Percentiles rank a stretch among this genome's conserved stretches.
Evolutionary conservation across 352 stramenopile genomes (phyloP).

Genomic region (Saprolegnia diclina): DNA sequence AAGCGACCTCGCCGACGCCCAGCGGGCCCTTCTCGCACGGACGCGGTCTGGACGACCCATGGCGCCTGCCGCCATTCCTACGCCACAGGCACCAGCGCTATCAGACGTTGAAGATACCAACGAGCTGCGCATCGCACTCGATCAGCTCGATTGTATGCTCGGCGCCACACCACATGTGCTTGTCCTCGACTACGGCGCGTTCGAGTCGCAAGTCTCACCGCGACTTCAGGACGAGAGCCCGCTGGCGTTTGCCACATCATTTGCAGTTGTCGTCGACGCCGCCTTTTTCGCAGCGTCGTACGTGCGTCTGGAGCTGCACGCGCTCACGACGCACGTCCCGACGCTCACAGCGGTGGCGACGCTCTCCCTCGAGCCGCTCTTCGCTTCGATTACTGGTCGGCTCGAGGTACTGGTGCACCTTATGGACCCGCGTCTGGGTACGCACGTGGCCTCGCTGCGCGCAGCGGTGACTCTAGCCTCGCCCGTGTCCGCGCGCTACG

Average conservation of each 20-base stretch:
- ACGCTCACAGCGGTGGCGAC: not conserved
- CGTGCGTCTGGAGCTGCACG: constrained; percentile 3
- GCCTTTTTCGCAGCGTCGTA: not conserved
- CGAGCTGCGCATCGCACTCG: not conserved
- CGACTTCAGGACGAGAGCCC: not conserved
- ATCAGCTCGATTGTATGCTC: not conserved
- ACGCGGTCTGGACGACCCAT: too few relatives aligned
- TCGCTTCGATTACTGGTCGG: not conserved
- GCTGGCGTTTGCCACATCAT: not conserved
- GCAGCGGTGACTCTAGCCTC: not conserved
- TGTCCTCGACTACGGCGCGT: constrained; percentile 6
- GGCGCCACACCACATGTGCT: not conserved
- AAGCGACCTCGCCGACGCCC: not conserved
- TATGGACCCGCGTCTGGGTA: not conserved
- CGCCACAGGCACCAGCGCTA: too few relatives aligned
- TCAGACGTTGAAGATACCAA: not conserved
- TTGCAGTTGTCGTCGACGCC: not conserved
- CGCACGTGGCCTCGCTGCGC: not conserved
- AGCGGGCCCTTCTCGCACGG: too few relatives aligned
- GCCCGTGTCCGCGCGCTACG: not conserved
- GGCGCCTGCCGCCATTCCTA: too few relatives aligned
- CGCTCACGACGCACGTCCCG: not conserved
- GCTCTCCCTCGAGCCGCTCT: not conserved
- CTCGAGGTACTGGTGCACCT: not conserved
- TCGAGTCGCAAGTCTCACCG: constrained; percentile 8